Conservation (phyloP, 176 grass and related monocot genomes). For the Panicum miliaceum region DNA sequence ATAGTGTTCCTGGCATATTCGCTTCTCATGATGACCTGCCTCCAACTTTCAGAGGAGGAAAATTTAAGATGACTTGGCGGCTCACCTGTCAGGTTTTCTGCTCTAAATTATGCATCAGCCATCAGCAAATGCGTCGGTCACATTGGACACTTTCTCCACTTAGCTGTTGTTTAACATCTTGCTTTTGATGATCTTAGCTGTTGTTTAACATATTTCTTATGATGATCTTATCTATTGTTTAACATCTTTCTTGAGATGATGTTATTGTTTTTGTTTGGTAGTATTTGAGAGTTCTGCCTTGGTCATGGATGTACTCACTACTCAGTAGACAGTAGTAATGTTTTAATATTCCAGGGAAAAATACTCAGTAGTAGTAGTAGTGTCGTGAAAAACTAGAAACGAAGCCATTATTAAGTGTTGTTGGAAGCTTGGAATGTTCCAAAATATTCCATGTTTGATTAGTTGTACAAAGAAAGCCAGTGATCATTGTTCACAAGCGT, state of each 20-base stretch:
- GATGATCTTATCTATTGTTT: not conserved
- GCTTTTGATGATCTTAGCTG: not conserved
- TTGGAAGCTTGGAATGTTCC: conserved; percentile 24
- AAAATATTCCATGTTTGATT: conserved; percentile 7
- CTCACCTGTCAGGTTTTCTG: not conserved
- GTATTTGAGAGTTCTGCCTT: not conserved
- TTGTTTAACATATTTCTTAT: not conserved
- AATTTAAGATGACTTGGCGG: conserved; percentile 3
- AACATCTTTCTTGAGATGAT: not conserved
- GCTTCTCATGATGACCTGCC: conserved; percentile 10
- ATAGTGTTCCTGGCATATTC: conserved; percentile 50
- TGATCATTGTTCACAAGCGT: conserved; percentile 16
- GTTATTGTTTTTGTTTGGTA: not conserved
- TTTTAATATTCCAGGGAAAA: not conserved
- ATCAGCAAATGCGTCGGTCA: conserved; percentile 30
- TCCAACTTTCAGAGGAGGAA: not conserved
- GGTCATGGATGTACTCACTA: conserved; percentile 3
- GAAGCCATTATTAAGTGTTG: not conserved
- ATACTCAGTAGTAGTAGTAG: not conserved
- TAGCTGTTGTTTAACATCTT: conserved; percentile 14
- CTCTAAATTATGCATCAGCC: conserved; percentile 21
- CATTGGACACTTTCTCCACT: conserved; percentile 21
- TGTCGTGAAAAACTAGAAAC: not conserved
- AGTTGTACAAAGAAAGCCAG: not conserved
- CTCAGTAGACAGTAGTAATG: not conserved